Base-by-base conservation (phyloP, 192 early-diverging fungal species). In the Dissophora ornata region DNA sequence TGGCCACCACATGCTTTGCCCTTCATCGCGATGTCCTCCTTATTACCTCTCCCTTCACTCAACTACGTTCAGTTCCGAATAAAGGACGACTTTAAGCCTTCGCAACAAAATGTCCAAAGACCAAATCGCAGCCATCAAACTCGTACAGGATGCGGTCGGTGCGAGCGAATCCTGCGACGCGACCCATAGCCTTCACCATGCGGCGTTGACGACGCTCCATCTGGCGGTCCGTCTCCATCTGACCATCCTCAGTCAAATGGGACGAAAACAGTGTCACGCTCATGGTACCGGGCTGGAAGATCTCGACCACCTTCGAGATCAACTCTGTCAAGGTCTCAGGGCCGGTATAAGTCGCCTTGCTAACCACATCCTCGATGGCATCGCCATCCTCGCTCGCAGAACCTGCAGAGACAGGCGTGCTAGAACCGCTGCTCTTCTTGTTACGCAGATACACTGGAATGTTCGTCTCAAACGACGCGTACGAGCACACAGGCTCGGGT, bases 401-500 rank as follows among this genome's bases (percentile, higher is more conserved):
- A 11, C 42, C 41, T 5, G 63, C 41, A 24, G 58, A 57, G 8
- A 32, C 28, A 44, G 59, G 57, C 13, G 68, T 54, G 67, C 66
- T 67, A 22, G 22, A 26, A 13, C 53, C 57, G 21, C 15, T 51
- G 18, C 59, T 50, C 25, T 51, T 30, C 50, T 67, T 75, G 65
- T 82, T 69, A 57, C 85, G 83, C 10, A 82, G 71, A 24, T 85
- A 81, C 33, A 91, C 80, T 9, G 94, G 89, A 47, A 99, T 89
- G 63, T 93, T 96, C 34, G 95, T 96, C 79, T 99, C 97, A 81
- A 98, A 97, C 38, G 94, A 96, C n/a, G 97, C 97, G 69, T 99
- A 99, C 21, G 97, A 99, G 90, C 95, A 99, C 62, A 89, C 83
- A n/a, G 88, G 91, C 79, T 99, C 97, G 13, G 97, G 97, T 19